These are phyloP conservation scores for Thalassiosira exigua DNA, from an alignment of 352 stramenopile species.

Conservation along the genomic window DNA sequence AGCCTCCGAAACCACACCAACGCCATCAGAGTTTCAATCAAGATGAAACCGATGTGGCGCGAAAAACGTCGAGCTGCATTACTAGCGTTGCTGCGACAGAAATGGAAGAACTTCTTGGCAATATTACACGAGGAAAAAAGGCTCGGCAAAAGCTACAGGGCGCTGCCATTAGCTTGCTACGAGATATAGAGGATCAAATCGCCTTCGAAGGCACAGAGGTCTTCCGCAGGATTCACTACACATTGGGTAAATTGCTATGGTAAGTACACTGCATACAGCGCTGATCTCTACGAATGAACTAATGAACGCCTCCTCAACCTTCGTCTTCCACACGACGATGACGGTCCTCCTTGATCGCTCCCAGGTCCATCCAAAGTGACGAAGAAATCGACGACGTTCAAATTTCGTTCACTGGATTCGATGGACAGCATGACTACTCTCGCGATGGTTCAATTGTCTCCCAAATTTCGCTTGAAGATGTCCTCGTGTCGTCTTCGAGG, in stretches of 20 bases:
- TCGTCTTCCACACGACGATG: too few relatives aligned
- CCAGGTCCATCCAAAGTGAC: constrained; percentile 54
- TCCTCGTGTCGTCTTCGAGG: constrained; percentile 51
- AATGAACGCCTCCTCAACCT: too few relatives aligned
- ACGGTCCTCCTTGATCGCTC: too few relatives aligned
- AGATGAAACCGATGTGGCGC: constrained; percentile 3
- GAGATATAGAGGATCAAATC: constrained; percentile 54
- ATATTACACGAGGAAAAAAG: constrained; percentile 46
- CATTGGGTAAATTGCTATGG: constrained; percentile 58
- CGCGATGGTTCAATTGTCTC: constrained; percentile 47
- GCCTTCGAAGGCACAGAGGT: constrained; percentile 40
- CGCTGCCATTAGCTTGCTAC: constrained; percentile 54
- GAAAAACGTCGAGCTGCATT: constrained; percentile 15
- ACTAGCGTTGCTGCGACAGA: constrained; percentile 49
- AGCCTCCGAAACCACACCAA: constrained; percentile 50
- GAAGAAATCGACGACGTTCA: constrained; percentile 66
- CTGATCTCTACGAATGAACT: too few relatives aligned
- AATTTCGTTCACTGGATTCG: constrained; percentile 65
- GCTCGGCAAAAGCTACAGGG: constrained; percentile 37
- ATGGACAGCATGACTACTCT: constrained; percentile 65
- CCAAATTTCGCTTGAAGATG: constrained; percentile 65
- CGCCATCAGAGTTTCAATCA: constrained; percentile 36
- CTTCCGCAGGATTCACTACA: constrained; percentile 57
- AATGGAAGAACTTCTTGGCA: constrained; percentile 54
- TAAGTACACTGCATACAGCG: too few relatives aligned